Base-by-base conservation (phyloP, 73 alveolate genomes). In the Paramecium biaurelia region DNA sequence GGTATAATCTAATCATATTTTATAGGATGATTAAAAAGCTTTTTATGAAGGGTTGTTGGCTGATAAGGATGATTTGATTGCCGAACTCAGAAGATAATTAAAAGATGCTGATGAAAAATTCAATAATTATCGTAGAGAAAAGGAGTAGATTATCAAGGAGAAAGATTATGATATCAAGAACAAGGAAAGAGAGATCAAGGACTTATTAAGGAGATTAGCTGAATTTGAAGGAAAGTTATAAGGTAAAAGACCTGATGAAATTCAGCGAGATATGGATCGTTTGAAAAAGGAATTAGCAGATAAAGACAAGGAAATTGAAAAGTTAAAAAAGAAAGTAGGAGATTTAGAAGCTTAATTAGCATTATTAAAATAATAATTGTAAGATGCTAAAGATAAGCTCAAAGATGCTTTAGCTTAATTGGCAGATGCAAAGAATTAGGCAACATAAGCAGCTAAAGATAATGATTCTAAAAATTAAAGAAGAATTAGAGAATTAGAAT, bases 231-330 rank as follows among this genome's bases (percentile, higher is more conserved):
- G 49, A 23, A 79, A 79, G 26, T 79, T 79, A 20, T 7, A 26
- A 45, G 90, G 90, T 8, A 79, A 79, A 34, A 79, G 49, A 43
- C 70, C 74, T n/a, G 90, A 79, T 79, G 90, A 79, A 24, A 30
- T 79, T 30, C 35, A 20, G 21, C 32, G 74, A 79, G 90, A 79
- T 10, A 11, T 43, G 28, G 90, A 79, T 20, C 21, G 45, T n/a
- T 24, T 42, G 18, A 79, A 79, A 43, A 79, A 45, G 47, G 90
- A 41, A 21, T 42, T 30, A 12, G 76, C 74, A 2, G 90, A 79
- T 21, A 79, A 79, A 24, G 90, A 79, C 28, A 79, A 47, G 49
- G 70, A 43, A 24, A 43, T 79, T 41, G 90, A 79, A 0, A 79
- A 41, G 43, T 79, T 79, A 79, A 79, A 79, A 9, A 79, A 79